Percentiles rank a stretch among this genome's conserved stretches.
Conservation (phyloP, 495 filamentous ascomycete species). For the Hypoxylon cercidicola region DNA sequence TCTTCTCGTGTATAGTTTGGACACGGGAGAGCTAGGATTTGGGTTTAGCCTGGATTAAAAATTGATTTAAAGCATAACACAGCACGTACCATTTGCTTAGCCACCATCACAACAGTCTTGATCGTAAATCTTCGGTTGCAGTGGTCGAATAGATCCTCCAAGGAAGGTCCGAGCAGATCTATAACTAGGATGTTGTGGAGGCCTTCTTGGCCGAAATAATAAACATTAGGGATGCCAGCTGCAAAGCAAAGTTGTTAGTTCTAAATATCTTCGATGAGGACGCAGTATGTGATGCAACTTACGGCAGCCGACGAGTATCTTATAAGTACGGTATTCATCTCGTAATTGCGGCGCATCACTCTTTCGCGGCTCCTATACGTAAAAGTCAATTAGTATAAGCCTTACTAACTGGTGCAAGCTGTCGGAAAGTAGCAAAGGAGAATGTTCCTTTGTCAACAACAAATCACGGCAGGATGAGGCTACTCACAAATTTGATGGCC, state of each 20-base stretch:
- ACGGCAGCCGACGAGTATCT: constrained; percentile 99
- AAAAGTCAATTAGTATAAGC: constrained; percentile 21
- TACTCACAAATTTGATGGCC: constrained; percentile 97
- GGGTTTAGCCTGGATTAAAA: constrained; percentile 13
- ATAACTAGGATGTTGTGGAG: constrained; percentile 99
- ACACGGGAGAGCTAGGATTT: constrained; percentile 83
- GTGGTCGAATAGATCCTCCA: constrained; percentile 98
- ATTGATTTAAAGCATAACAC: neutral
- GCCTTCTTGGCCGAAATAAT: constrained; percentile 99
- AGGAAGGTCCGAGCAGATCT: constrained; percentile 92
- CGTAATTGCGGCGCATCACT: constrained; percentile 97
- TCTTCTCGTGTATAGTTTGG: constrained; percentile 99
- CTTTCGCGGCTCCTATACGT: constrained; percentile 88
- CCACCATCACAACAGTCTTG: constrained; percentile 99
- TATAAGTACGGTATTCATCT: constrained; percentile 99
- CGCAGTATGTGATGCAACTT: constrained; percentile 58
- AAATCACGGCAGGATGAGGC: constrained; percentile 6
- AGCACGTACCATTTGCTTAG: constrained; percentile 94
- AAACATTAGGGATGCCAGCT: constrained; percentile 99
- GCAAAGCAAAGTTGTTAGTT: constrained; percentile 31
- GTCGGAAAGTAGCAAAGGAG: constrained; percentile 6
- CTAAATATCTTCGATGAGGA: constrained; percentile 11
- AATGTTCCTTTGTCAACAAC: neutral
- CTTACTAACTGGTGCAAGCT: neutral
- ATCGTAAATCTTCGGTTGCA: constrained; percentile 94